Conservation (phyloP, 768 basidiomycete genomes). For the Brasilioporus rufonigricans region DNA sequence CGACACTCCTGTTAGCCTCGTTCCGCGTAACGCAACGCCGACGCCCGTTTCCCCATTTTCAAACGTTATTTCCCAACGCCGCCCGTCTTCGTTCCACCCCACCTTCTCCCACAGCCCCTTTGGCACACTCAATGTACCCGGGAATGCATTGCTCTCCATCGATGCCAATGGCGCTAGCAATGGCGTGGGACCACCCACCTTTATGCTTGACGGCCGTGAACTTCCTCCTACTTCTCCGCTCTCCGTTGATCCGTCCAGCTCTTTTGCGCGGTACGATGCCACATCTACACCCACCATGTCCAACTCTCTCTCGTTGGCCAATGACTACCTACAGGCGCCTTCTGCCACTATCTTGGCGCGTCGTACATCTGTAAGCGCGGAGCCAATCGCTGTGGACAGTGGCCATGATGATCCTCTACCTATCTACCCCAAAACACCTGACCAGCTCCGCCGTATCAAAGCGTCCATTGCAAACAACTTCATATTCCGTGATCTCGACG, state of each 20-base stretch:
- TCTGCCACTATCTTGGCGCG: slow-evolving; percentile 81
- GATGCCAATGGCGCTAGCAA: slow-evolving; percentile 35
- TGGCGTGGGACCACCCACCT: slow-evolving; percentile 46
- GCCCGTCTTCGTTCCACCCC: slow-evolving; percentile 52
- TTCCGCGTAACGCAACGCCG: slow-evolving; percentile 32
- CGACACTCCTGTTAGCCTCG: slow-evolving; percentile 45
- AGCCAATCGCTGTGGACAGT: slow-evolving; percentile 86
- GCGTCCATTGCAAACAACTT: slow-evolving; percentile 86
- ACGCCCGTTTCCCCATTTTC: slow-evolving; percentile 57
- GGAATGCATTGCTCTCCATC: slow-evolving; percentile 68
- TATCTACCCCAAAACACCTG: slow-evolving; percentile 70
- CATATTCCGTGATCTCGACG: slow-evolving; percentile 93
- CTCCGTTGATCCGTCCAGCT: slow-evolving; percentile 39
- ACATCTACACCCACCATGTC: slow-evolving; percentile 44
- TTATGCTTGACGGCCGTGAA: slow-evolving; percentile 58
- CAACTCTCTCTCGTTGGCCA: slow-evolving; percentile 38
- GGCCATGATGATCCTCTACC: slow-evolving; percentile 66
- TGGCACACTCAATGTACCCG: slow-evolving; percentile 76
- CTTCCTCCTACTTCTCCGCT: slow-evolving; percentile 62
- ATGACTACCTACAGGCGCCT: slow-evolving; percentile 71
- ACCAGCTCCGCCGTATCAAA: slow-evolving; percentile 87
- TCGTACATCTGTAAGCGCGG: slow-evolving; percentile 92
- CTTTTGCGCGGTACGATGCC: slow-evolving; percentile 53
- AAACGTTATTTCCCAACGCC: slow-evolving; percentile 43
- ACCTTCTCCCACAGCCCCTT: slow-evolving; percentile 67